Base-by-base conservation (phyloP, 306 rosid species). In the Prunus mume region DNA sequence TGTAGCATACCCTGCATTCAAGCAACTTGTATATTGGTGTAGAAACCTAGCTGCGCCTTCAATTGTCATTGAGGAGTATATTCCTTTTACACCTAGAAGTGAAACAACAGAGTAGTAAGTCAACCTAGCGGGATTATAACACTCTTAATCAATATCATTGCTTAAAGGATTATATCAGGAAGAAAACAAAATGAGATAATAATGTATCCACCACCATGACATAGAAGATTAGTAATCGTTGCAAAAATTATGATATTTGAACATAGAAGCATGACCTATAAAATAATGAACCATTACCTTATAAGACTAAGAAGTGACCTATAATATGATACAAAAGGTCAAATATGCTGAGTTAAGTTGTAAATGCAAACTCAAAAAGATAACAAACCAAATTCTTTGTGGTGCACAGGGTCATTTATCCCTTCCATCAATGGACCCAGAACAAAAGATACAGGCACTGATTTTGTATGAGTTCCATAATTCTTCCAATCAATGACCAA, bases 401-500 rank as follows among this genome's bases (percentile, higher is more conserved):
- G 97, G 71, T 94, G 98, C 79, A 85, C 86, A 13, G 98, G 96
- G 73, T 94, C 98, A 76, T 94, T 94, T 80, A 94, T 51, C 69
- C 93, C 97, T 83, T 84, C 89, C 70, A 94, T 68, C 74, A 94
- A 84, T 74, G 97, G 95, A 78, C 97, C 97, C 54, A 91, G 89
- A 69, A 94, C 76, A 88, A 94, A 94, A 72, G 80, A 72, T 83
- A 78, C 89, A 68, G 96, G 98, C 78, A 94, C 88, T 15, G 86
- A 83, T 58, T 83, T 85, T 73, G 87, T 73, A 83, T 65, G 87
- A 77, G 79, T 86, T 74, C 88, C 93, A 80, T 83, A 73, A 46
- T 70, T 78, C 83, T 82, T 81, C 98, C 96, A 89, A 58, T 86
- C 86, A 74, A 92, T 84, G 74, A 76, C 92, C 78, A 92, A 85